Percentiles rank a stretch among this genome's conserved stretches.
phyloP scores from a whole-genome alignment of 169 alveolate species.

The Babesia ovata region DNA sequence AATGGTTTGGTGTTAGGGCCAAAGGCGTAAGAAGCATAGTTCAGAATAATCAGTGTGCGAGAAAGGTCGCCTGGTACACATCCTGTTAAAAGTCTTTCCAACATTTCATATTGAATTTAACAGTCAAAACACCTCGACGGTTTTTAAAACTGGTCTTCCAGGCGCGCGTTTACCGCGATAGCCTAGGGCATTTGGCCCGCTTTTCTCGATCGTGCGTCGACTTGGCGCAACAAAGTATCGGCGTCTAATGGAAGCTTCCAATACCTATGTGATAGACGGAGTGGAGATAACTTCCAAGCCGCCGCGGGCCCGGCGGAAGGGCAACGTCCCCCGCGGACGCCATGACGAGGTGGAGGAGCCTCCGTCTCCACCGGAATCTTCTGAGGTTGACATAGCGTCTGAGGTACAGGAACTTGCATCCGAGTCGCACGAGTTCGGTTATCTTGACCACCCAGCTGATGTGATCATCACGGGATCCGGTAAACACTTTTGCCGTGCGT shows the following conservation, averaged over 20 bases:
- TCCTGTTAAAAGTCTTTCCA: too few relatives aligned
- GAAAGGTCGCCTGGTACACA: too few relatives aligned
- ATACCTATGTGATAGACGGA: slow-evolving; percentile 19
- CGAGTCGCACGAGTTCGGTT: slow-evolving; percentile 46
- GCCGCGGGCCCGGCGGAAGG: slow-evolving; percentile 20
- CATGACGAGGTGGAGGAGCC: background rate
- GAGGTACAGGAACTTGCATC: slow-evolving; percentile 1
- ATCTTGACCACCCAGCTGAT: slow-evolving; percentile 79
- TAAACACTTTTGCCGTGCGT: slow-evolving; percentile 44
- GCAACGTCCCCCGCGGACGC: background rate
- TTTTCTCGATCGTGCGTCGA: too few relatives aligned
- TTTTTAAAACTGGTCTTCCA: too few relatives aligned
- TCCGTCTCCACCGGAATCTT: background rate
- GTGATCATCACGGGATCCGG: slow-evolving; percentile 73
- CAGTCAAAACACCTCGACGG: too few relatives aligned
- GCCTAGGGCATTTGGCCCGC: too few relatives aligned
- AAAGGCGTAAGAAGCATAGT: too few relatives aligned
- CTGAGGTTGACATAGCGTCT: background rate
- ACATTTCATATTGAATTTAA: too few relatives aligned
- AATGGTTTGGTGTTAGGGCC: too few relatives aligned
- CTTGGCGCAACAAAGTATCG: too few relatives aligned
- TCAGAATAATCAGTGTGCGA: too few relatives aligned
- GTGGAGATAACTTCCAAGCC: slow-evolving; percentile 37
- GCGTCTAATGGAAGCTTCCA: background rate
- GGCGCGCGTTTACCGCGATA: too few relatives aligned